phyloP scores from a whole-genome alignment of 75 land plant species.

The Pseudotsuga menziesii region DNA sequence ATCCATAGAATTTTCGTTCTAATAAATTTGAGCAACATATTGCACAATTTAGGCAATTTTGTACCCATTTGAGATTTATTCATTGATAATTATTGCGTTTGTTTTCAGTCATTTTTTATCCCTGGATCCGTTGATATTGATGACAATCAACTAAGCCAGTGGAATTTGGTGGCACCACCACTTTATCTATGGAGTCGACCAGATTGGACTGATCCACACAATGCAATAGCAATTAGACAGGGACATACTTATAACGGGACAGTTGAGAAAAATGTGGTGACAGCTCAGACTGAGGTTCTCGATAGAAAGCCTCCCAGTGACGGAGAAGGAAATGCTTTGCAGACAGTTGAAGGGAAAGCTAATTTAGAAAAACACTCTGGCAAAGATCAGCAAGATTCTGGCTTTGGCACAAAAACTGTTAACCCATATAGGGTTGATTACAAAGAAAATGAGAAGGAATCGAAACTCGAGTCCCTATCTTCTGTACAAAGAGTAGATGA shows the following conservation, averaged over 20 bases:
- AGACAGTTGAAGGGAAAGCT: not conserved
- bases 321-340: not conserved
- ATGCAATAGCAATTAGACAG: conserved; percentile 36
- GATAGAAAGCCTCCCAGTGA: not conserved
- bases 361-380: not conserved
- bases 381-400: not conserved
- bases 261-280: not conserved
- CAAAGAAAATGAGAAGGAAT: not conserved
- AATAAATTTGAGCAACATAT: not conserved
- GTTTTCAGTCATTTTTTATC: conserved; percentile 73
- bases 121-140: conserved; percentile 83
- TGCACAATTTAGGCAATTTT: not conserved
- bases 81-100: not conserved
- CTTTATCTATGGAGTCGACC: conserved; percentile 76
- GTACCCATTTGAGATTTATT: not conserved
- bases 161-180: conserved; percentile 68
- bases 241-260: conserved; percentile 31
- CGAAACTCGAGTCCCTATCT: not conserved
- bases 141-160: conserved; percentile 59
- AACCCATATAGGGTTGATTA: not conserved
- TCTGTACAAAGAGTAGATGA: not conserved
- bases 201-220: conserved; percentile 64
- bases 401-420: not conserved
- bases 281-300: not conserved
- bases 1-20: not conserved